These are phyloP conservation scores for Nicotiana knightiana DNA, from an alignment of 257 asterid species.

Conservation along the genomic window DNA sequence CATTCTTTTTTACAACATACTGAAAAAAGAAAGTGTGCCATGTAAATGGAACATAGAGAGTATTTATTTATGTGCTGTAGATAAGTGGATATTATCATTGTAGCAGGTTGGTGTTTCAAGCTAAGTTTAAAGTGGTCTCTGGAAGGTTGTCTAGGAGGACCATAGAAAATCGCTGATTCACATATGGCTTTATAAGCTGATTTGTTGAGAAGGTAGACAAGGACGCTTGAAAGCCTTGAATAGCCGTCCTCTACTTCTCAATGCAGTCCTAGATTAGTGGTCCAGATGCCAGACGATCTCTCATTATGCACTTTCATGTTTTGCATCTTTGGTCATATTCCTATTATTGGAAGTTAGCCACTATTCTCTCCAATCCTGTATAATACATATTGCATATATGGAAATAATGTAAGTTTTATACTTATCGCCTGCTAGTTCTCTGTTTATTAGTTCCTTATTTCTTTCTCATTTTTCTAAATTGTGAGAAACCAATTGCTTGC, in stretches of 20 bases:
- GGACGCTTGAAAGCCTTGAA: not conserved
- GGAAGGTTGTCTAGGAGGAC: too few species aligned
- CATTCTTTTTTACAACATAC: too few species aligned
- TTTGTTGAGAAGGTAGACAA: not conserved
- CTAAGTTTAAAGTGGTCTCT: too few species aligned
- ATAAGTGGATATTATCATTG: too few species aligned
- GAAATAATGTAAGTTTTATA: not conserved
- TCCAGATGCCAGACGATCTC: not conserved
- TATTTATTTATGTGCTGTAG: too few species aligned
- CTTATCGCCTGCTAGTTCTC: not conserved
- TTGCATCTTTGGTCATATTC: not conserved
- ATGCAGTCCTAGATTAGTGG: not conserved
- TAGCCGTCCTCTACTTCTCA: not conserved
- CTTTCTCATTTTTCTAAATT: slow-evolving; percentile 4
- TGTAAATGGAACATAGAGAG: too few species aligned
- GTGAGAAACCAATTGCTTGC: slow-evolving; percentile 21
- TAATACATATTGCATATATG: not conserved
- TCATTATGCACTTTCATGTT: not conserved
- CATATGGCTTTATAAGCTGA: too few species aligned
- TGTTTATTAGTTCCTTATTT: not conserved
- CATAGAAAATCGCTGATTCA: too few species aligned
- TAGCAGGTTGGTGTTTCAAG: too few species aligned
- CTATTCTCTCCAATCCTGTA: not conserved
- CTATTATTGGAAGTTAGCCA: not conserved
- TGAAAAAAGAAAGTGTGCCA: too few species aligned